A percentile compares a stretch with the other conserved stretches of the same genome.
These are phyloP conservation scores for Erodium moschatum DNA, from an alignment of 441 rosid genomes.

Conservation along the genomic window DNA sequence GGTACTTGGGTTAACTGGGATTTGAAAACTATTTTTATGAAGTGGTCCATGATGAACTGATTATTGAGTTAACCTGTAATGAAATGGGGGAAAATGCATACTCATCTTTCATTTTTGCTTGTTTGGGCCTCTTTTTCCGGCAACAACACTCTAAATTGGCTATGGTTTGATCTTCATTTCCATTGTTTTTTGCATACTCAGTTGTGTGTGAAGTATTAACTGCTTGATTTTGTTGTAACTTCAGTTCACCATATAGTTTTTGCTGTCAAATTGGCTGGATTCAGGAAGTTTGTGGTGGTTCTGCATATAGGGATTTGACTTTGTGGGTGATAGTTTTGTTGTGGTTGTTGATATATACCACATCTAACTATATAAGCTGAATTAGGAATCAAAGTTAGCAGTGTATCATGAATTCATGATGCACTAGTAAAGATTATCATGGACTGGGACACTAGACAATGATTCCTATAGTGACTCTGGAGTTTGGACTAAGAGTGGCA, in stretches of 20 bases:
- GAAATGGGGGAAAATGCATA: not conserved
- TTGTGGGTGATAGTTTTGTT: not conserved
- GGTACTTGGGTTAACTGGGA: too few species aligned
- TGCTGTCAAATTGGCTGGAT: not conserved
- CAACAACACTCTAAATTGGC: not conserved
- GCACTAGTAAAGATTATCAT: not conserved
- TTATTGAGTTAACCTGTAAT: not conserved
- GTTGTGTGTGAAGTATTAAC: not conserved
- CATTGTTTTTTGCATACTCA: too few species aligned
- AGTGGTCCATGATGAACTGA: not conserved
- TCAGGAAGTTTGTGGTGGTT: not conserved
- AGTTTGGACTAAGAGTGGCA: not conserved
- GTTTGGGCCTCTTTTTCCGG: not conserved
- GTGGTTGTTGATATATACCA: not conserved
- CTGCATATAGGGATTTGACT: not conserved
- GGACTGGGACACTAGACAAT: not conserved
- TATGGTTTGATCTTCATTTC: too few species aligned
- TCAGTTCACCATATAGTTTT: too few species aligned
- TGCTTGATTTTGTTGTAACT: not conserved
- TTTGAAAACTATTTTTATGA: too few species aligned
- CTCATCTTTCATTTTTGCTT: not conserved
- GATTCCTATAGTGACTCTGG: not conserved
- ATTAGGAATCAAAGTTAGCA: not conserved
- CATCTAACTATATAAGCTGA: not conserved
- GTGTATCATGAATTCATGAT: not conserved